These are phyloP conservation scores for Neofusicoccum umdonicola DNA, from an alignment of 2,329 filamentous ascomycete species.

Conservation along the genomic window DNA sequence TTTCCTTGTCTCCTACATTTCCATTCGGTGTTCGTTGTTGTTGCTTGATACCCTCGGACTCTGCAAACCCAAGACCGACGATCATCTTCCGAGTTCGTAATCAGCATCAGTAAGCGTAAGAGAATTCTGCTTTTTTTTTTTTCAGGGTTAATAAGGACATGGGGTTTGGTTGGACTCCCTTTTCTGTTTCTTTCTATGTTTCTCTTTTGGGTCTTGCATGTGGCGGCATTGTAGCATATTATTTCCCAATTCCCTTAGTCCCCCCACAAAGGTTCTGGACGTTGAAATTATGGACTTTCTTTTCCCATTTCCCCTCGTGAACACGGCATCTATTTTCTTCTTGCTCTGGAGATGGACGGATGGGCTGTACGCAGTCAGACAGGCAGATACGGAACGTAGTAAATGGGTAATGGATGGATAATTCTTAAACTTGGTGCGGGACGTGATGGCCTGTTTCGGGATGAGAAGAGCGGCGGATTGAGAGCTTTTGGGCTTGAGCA, in stretches of 20 bases:
- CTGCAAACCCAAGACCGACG: neutral
- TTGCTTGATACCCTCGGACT: conserved; percentile 15
- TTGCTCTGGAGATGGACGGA: neutral
- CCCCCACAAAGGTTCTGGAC: neutral
- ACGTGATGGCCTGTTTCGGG: neutral
- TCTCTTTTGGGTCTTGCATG: neutral
- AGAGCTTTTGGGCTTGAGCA: neutral
- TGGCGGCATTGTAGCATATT: conserved; percentile 9
- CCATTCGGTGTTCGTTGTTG: neutral
- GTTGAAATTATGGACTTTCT: neutral
- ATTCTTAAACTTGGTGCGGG: neutral
- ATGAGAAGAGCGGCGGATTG: neutral
- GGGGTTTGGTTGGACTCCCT: neutral
- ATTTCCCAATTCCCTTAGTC: neutral
- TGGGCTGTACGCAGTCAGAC: neutral
- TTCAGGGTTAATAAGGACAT: neutral
- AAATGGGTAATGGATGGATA: conserved; percentile 1
- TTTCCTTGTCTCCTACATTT: neutral
- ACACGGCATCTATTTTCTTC: neutral
- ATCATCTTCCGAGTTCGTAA: conserved; percentile 10
- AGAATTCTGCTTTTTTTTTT: neutral
- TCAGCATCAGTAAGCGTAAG: conserved; percentile 6
- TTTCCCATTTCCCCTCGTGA: neutral
- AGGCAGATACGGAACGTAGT: neutral
- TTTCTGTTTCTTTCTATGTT: neutral